Conservation (phyloP, 306 rosid species). For the Gynostemma pentaphyllum region DNA sequence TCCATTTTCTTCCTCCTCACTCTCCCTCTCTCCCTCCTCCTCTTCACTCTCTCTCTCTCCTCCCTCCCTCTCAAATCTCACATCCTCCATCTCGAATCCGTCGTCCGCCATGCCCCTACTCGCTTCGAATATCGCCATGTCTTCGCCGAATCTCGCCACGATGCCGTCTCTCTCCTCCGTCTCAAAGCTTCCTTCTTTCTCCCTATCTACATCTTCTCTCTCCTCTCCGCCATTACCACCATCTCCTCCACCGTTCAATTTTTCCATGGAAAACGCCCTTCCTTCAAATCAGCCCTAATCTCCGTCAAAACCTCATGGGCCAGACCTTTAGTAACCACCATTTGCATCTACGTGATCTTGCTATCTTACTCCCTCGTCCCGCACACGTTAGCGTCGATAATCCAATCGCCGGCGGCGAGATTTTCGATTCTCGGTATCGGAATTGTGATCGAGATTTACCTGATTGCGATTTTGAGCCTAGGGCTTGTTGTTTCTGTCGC, state of each 20-base stretch:
- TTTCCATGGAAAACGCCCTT: conserved; percentile 13
- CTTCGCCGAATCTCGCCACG: conserved; percentile 48
- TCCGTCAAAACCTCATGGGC: conserved; percentile 22
- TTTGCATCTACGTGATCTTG: conserved; percentile 34
- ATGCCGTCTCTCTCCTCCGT: conserved; percentile 48
- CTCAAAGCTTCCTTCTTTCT: conserved; percentile 36
- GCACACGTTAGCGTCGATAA: conserved; percentile 8
- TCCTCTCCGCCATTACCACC: conserved; percentile 43
- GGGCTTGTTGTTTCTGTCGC: conserved; percentile 50
- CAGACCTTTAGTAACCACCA: conserved; percentile 38
- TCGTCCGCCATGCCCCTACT: conserved; percentile 45
- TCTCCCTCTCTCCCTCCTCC: conserved; percentile 53
- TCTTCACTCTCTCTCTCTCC: conserved; percentile 33
- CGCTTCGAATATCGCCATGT: conserved; percentile 77
- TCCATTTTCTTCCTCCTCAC: conserved; percentile 31
- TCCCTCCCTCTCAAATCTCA: conserved; percentile 30
- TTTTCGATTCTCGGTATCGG: conserved; percentile 9
- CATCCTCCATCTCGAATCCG: conserved; percentile 52
- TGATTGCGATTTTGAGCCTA: conserved; percentile 48
- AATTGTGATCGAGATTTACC: conserved; percentile 34
- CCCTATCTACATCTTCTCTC: conserved; percentile 48
- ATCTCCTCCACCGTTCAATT: conserved; percentile 33
- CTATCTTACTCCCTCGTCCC: conserved; percentile 30
- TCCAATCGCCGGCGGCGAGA: conserved; percentile 4
- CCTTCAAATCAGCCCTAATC: conserved; percentile 18